These are phyloP conservation scores for Pholiota microspora DNA, from an alignment of 768 basidiomycete genomes.

Conservation along the genomic window DNA sequence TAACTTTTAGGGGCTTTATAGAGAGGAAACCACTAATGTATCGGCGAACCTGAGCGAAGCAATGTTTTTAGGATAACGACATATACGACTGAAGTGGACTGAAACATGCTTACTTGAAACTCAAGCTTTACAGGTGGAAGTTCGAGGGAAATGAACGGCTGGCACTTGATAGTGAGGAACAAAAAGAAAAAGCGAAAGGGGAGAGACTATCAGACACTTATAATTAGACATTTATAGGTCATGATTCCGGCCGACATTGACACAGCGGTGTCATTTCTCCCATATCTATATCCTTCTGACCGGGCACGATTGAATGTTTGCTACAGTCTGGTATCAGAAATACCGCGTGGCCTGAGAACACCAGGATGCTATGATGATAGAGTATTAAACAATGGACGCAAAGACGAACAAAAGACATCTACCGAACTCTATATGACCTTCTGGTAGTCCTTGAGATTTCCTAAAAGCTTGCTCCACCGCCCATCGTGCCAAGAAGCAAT, in stretches of 20 bases:
- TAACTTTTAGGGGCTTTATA: neutral
- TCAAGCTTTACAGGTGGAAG: neutral
- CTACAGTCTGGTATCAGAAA: neutral
- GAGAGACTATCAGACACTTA: neutral
- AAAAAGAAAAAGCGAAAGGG: neutral
- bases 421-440: conserved; percentile 11
- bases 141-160: neutral
- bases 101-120: neutral
- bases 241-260: neutral
- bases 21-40: neutral
- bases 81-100: neutral
- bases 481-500: conserved; percentile 37
- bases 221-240: conserved; percentile 1
- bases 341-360: neutral
- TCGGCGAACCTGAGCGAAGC: neutral
- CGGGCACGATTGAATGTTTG: neutral
- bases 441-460: conserved; percentile 29
- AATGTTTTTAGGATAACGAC: neutral
- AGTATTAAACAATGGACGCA: neutral
- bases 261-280: neutral
- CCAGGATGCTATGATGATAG: neutral
- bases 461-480: conserved; percentile 33
- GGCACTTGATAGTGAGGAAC: neutral
- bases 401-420: neutral
- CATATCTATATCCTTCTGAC: neutral